Evolutionary conservation across 2,329 filamentous ascomycete genomes (phyloP), one percentile per base, ranked within the genome.

Genomic region (Coniochaeta sp.): DNA sequence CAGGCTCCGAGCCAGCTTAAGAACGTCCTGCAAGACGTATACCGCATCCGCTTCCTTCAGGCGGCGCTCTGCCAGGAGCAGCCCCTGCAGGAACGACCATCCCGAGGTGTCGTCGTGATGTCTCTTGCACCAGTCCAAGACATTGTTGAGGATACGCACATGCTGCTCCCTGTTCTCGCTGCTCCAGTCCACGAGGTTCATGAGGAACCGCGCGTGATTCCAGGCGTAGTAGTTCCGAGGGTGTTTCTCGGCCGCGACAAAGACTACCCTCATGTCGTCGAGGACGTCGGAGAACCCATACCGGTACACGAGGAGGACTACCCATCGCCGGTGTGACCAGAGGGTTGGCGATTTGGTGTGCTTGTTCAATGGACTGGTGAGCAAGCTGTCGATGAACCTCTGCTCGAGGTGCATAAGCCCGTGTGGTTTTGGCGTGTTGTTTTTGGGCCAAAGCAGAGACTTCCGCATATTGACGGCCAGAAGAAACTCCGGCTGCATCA

Each of bases 301-400:
- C 2, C 13, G 26, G 5, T 28, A 4, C 20, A 48, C 16, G 18
- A 16, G 45, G n/a, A 26, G 12, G 52, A 86, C 58, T 4, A 91
- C 65, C 87, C 87, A 95, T 22, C 79, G 74, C 1, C 89, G 83
- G 65, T 95, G 88, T 52, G 77, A 79, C 89, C 89, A 95, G 1
- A 95, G 70, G 0, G 82, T 90, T 0, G 90, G 89, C 0, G 89
- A 94, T 64, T 95, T 95, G n/a, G 88, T 89, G 63, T 95, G 90
- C 8, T 89, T 83, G 65, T 90, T 83, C 5, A 95, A 71, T 6
- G 85, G 85, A 52, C 88, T 90, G 9, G 86, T 90, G 9, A 95
- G 74, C 26, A 91, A 75, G 57, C 81, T 84, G 62, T 90, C 79
- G 51, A 88, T 65, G 46, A 91, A 79, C 35, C 71, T 71, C 51